Evolutionary conservation across 75 land plant genomes (phyloP).

Genomic region (Ceratopteris richardii): DNA sequence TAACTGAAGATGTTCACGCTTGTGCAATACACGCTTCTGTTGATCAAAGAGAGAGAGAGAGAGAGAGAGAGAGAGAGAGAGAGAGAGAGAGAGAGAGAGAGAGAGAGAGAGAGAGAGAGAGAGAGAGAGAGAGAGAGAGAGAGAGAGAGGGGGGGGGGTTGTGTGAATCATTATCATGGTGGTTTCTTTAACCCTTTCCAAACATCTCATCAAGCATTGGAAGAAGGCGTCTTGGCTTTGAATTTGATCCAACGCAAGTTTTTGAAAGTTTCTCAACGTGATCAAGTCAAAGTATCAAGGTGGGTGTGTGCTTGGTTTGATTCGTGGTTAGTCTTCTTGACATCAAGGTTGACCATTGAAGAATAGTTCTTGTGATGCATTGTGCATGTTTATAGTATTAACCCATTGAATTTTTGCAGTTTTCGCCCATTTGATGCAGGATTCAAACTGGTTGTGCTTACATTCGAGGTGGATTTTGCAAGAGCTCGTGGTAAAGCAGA

Average conservation of each 20-base stretch:
- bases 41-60: too few species aligned
- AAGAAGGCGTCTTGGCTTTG: slow-evolving; percentile 44
- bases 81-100: too few species aligned
- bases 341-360: too few species aligned
- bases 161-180: too few species aligned
- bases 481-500: slow-evolving; percentile 47
- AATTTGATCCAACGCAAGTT: slow-evolving; percentile 74
- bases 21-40: too few species aligned
- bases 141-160: neutral
- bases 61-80: too few species aligned
- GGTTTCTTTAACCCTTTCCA: slow-evolving; percentile 30
- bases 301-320: slow-evolving; percentile 8
- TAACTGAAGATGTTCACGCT: too few species aligned
- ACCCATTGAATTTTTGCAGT: slow-evolving; percentile 29
- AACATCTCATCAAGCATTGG: slow-evolving; percentile 52
- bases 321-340: too few species aligned
- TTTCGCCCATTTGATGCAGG: slow-evolving; percentile 53
- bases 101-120: too few species aligned
- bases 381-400: neutral
- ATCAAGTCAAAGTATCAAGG: slow-evolving; percentile 50
- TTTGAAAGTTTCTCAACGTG: slow-evolving; percentile 65
- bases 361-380: neutral
- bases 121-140: slow-evolving; percentile 2
- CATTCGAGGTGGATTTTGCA: slow-evolving; percentile 71
- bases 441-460: slow-evolving; percentile 65